Conservation (phyloP, 129 eudicot genomes). For the Oenanthe sinensis region DNA sequence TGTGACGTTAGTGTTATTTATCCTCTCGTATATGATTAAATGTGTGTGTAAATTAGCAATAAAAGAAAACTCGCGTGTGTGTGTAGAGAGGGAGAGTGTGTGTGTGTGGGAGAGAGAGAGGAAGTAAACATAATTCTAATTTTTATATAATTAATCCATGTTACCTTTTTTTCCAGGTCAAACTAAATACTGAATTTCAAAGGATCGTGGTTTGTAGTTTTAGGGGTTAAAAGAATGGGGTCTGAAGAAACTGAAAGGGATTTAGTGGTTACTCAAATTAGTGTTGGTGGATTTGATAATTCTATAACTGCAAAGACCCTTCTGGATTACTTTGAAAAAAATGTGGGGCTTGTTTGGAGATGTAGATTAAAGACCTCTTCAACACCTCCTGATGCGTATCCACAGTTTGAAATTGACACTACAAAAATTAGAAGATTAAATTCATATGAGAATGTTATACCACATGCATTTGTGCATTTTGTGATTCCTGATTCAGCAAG, state of each 20-base stretch:
- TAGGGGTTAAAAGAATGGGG: slow-evolving; percentile 23
- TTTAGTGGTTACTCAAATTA: slow-evolving; percentile 32
- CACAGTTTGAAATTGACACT: slow-evolving; percentile 22
- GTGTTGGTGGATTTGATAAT: slow-evolving; percentile 44
- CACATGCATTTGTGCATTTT: slow-evolving; percentile 58
- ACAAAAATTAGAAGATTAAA: slow-evolving; percentile 5
- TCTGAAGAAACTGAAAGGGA: slow-evolving; percentile 25
- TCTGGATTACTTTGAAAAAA: slow-evolving; percentile 34
- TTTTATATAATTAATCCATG: background rate
- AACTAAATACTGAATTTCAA: background rate
- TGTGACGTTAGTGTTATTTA: background rate
- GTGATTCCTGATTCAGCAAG: slow-evolving; percentile 22
- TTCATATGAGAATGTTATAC: slow-evolving; percentile 27
- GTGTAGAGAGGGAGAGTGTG: too few species aligned
- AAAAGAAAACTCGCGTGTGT: too few species aligned
- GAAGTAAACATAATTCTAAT: background rate
- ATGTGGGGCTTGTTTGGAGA: slow-evolving; percentile 42
- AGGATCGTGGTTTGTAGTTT: background rate
- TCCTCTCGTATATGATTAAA: background rate
- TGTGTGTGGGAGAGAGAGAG: background rate
- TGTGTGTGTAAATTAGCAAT: too few species aligned
- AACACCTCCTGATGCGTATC: slow-evolving; percentile 40
- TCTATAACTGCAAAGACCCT: slow-evolving; percentile 35
- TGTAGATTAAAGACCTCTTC: slow-evolving; percentile 55
- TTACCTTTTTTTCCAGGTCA: background rate